phyloP scores from a whole-genome alignment of 192 early-diverging fungal genomes.

The Thamnidium elegans region DNA sequence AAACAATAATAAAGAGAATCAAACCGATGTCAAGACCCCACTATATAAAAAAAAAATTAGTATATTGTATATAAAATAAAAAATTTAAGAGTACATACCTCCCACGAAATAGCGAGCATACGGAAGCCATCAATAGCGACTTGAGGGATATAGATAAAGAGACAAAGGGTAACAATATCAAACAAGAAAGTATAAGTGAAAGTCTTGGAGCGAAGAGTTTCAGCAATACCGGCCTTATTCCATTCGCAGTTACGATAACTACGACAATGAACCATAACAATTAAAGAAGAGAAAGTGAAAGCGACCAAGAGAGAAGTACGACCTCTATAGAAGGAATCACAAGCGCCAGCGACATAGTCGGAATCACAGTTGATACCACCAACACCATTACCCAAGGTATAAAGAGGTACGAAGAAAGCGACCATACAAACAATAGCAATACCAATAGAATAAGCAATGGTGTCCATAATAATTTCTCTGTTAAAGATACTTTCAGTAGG shows the following conservation, averaged over 20 bases:
- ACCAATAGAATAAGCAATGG: constrained; percentile 56
- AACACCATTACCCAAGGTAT: constrained; percentile 55
- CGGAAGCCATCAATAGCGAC: constrained; percentile 59
- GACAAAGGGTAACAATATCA: constrained; percentile 48
- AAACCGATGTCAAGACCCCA: constrained; percentile 65
- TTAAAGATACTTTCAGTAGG: constrained; percentile 64
- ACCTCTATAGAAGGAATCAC: constrained; percentile 62
- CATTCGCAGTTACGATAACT: constrained; percentile 62
- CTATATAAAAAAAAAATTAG: background rate
- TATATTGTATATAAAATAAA: too few species aligned
- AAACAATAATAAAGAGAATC: constrained; percentile 54
- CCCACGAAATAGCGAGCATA: constrained; percentile 60
- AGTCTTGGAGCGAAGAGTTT: constrained; percentile 45
- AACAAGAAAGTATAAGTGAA: constrained; percentile 44
- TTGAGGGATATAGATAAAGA: constrained; percentile 65
- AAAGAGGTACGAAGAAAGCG: constrained; percentile 60
- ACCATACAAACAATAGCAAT: constrained; percentile 54
- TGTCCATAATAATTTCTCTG: constrained; percentile 69
- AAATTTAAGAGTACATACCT: constrained; percentile 12
- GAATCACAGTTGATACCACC: constrained; percentile 43
- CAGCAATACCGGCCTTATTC: constrained; percentile 41
- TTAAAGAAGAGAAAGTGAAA: constrained; percentile 56
- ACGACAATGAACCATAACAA: constrained; percentile 75
- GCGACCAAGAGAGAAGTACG: constrained; percentile 47
- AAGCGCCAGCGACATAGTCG: constrained; percentile 22